phyloP scores from a whole-genome alignment of 306 rosid species.

The Fragaria ananassa region DNA sequence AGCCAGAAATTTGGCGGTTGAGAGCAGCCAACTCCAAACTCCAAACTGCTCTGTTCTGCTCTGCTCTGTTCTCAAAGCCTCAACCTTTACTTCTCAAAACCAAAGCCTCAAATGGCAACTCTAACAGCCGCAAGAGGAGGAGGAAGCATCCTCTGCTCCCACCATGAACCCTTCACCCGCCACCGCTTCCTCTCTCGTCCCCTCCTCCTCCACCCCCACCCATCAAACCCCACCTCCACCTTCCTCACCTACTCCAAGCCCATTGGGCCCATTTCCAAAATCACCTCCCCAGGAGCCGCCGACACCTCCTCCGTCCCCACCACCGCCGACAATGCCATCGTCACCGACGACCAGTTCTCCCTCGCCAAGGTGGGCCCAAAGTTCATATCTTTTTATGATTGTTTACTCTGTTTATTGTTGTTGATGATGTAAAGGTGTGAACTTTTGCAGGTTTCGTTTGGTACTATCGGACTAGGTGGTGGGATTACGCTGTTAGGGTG shows the following conservation, averaged over 20 bases:
- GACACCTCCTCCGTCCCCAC: constrained; percentile 52
- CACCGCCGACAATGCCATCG: constrained; percentile 34
- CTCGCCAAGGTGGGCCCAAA: constrained; percentile 50
- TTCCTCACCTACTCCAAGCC: constrained; percentile 25
- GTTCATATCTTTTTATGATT: background rate
- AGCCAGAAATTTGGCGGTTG: constrained; percentile 38
- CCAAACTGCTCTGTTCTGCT: background rate
- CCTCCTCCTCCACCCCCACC: background rate
- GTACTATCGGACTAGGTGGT: constrained; percentile 66
- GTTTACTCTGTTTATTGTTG: background rate
- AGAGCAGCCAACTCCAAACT: constrained; percentile 13
- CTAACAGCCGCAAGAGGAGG: constrained; percentile 3
- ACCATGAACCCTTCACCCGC: constrained; percentile 10
- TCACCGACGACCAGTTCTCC: constrained; percentile 63
- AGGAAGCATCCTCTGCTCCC: constrained; percentile 25
- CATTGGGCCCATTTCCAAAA: constrained; percentile 9
- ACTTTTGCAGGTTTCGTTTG: constrained; percentile 74
- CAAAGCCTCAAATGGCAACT: constrained; percentile 18
- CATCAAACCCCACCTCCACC: constrained; percentile 11
- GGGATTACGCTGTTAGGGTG: constrained; percentile 79
- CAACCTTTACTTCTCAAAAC: background rate
- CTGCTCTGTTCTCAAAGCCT: background rate
- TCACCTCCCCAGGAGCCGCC: constrained; percentile 49
- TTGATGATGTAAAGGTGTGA: background rate
- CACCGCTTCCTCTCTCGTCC: constrained; percentile 25